These are phyloP conservation scores for Nicotiana paniculata DNA, from an alignment of 257 asterid genomes.

Conservation along the genomic window DNA sequence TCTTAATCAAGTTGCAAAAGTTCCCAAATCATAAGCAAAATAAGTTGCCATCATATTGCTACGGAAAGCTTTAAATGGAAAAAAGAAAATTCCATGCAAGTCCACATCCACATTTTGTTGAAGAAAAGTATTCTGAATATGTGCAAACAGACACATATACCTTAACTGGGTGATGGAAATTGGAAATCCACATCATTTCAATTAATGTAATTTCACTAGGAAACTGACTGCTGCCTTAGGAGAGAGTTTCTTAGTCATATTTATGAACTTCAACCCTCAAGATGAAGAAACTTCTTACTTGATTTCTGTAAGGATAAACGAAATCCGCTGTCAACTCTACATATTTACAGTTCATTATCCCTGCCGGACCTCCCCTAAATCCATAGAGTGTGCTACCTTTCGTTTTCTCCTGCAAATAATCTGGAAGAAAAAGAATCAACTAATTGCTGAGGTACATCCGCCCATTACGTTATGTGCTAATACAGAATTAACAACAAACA, in stretches of 20 bases:
- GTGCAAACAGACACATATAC: background rate
- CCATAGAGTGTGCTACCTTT: constrained; percentile 88
- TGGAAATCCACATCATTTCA: background rate
- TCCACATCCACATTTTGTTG: background rate
- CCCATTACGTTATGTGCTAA: background rate
- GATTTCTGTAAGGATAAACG: constrained; percentile 92
- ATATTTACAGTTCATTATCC: constrained; percentile 90
- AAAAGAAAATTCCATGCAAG: background rate
- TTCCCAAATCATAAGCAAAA: background rate
- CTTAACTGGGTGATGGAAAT: background rate
- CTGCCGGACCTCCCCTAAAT: constrained; percentile 98
- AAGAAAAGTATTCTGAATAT: background rate
- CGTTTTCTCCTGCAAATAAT: constrained; percentile 82
- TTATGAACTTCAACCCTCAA: background rate
- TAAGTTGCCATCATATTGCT: background rate
- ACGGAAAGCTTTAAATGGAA: background rate
- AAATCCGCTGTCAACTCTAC: constrained; percentile 64
- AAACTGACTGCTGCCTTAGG: background rate
- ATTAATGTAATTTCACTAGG: background rate
- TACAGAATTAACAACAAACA: background rate
- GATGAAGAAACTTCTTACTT: constrained; percentile 39
- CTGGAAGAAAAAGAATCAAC: constrained; percentile 22
- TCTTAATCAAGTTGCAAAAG: background rate
- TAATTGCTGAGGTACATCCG: background rate
- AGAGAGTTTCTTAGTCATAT: background rate